phyloP scores from a whole-genome alignment of 352 stramenopile genomes.

The Blastocystis sp. region DNA sequence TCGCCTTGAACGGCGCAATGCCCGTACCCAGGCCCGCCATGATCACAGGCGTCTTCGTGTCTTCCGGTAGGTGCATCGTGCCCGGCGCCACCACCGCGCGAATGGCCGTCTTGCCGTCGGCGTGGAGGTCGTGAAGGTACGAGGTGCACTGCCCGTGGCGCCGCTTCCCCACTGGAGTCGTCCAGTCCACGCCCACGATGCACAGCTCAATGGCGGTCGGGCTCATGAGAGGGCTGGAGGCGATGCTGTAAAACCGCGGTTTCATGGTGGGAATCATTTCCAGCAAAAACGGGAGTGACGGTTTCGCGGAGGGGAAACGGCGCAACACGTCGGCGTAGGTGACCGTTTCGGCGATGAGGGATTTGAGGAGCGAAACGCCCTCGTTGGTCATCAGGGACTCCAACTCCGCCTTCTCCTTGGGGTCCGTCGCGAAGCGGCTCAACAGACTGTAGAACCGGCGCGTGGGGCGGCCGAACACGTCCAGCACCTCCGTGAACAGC shows the following conservation, averaged over 20 bases:
- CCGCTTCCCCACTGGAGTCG: constrained; percentile 78
- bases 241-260: constrained; percentile 85
- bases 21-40: constrained; percentile 83
- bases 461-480: constrained; percentile 80
- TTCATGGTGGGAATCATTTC: constrained; percentile 80
- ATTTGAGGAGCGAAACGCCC: constrained; percentile 13
- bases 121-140: constrained; percentile 78
- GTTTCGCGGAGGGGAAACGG: constrained; percentile 78
- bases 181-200: constrained; percentile 83
- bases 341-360: constrained; percentile 76
- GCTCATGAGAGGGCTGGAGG: constrained; percentile 83
- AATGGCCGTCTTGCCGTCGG: constrained; percentile 72
- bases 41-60: constrained; percentile 86
- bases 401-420: constrained; percentile 75
- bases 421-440: constrained; percentile 74
- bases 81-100: constrained; percentile 89
- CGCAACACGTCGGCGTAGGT: constrained; percentile 78
- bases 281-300: constrained; percentile 77
- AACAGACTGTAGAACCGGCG: constrained; percentile 83
- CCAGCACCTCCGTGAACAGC: constrained; percentile 80
- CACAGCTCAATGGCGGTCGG: constrained; percentile 80
- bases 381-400: constrained; percentile 49
- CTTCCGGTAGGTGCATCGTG: constrained; percentile 86
- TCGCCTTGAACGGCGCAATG: constrained; percentile 85
- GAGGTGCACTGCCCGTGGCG: constrained; percentile 86